phyloP scores from a whole-genome alignment of 164 flowering plant species.

The Nymphaea thermarum region DNA sequence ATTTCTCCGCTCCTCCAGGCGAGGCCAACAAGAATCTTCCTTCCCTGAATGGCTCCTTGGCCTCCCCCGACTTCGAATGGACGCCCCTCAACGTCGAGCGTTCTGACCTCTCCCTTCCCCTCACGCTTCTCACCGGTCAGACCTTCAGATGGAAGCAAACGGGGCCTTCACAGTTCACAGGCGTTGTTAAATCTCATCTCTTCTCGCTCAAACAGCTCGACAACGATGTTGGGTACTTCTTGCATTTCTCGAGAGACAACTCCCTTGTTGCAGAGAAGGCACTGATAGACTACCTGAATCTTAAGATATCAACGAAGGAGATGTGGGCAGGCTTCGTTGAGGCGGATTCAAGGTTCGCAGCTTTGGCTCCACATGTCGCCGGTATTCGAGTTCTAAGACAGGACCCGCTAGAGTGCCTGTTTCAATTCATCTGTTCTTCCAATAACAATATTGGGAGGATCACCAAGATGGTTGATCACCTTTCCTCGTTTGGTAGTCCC shows the following conservation, averaged over 20 bases:
- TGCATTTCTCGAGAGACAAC: slow-evolving; percentile 22
- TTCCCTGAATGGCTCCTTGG: not conserved
- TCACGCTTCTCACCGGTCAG: slow-evolving; percentile 97
- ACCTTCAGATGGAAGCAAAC: slow-evolving; percentile 91
- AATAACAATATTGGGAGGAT: slow-evolving; percentile 84
- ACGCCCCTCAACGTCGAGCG: slow-evolving; percentile 44
- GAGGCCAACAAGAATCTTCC: not conserved
- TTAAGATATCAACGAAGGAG: slow-evolving; percentile 42
- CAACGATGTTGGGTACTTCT: slow-evolving; percentile 36
- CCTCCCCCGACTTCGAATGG: slow-evolving; percentile 35
- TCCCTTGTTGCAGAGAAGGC: slow-evolving; percentile 21
- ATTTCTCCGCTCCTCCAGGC: too few species aligned
- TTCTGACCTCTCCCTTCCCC: slow-evolving; percentile 72
- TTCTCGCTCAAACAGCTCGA: slow-evolving; percentile 63
- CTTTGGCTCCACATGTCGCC: slow-evolving; percentile 40
- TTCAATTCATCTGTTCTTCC: slow-evolving; percentile 83
- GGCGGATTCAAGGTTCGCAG: slow-evolving; percentile 53
- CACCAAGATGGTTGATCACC: slow-evolving; percentile 68
- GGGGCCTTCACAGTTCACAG: slow-evolving; percentile 55
- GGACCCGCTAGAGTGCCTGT: slow-evolving; percentile 81
- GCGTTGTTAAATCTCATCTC: slow-evolving; percentile 62
- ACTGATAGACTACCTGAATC: slow-evolving; percentile 61
- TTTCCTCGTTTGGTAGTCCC: slow-evolving; percentile 49
- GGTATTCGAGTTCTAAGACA: slow-evolving; percentile 92
- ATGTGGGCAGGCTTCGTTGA: slow-evolving; percentile 58